Base-by-base conservation (phyloP, 2,329 filamentous ascomycete genomes). In the Bipolaris victoriae region DNA sequence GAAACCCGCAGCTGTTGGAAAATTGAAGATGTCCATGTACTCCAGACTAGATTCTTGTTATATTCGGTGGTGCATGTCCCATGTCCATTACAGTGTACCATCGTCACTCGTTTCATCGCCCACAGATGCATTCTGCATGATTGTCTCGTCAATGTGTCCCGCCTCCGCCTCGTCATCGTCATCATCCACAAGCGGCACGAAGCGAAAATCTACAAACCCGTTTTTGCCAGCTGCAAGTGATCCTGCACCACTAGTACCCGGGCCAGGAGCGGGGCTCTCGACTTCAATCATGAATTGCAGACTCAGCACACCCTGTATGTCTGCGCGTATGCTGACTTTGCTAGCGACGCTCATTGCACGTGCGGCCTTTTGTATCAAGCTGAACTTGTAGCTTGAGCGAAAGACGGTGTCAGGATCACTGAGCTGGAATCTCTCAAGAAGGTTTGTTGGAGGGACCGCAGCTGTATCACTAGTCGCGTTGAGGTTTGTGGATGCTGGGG, bases 221-320 rank as follows among this genome's bases (percentile, higher is more conserved):
- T 87, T 81, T 24, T 77, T 77, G 9, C 29, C 46, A 24, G 44
- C 41, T 26, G 18, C 48, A 22, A 22, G 85, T 84, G 6, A 85
- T 84, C 35, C 48, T 22, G 20, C 49, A 11, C n/a, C 26, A 15
- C 9, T 15, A 7, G 41, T 24, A 20, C 40, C 40, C 2, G n/a
- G 20, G 3, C 24, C 51, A 7, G 52, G 47, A 20, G 39, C 49
- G 7, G 50, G 53, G 3, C 59, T 46, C 60, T 95, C 91, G 40
- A 93, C 83, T 72, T 97, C 92, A 15, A 99, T 89, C 90, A 99
- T 95, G 70, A 98, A 97, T 72, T 99, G 95, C 74, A 98, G 79
- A 76, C 91, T 97, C 63, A 99, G 77, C 29, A 99, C 94, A 0
- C 95, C 94, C 73, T 97, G 91, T 1, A 85, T 83, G 76, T 99